Evolutionary conservation across 306 rosid species (phyloP).

Genomic region (Quercus cerris): DNA sequence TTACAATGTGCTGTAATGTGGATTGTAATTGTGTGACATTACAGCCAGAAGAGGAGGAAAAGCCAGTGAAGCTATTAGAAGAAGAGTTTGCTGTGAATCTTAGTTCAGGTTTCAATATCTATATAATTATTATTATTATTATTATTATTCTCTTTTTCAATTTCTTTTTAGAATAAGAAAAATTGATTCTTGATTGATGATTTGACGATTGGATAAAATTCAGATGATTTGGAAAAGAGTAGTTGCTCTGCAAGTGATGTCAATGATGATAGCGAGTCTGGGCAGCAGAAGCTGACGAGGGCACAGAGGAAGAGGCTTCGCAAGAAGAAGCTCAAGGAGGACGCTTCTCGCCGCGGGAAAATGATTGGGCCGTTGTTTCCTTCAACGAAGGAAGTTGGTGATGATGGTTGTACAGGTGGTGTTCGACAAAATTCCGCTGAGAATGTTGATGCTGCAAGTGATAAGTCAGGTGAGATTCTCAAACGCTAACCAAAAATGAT

Average conservation of each 20-base stretch:
- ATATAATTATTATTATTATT: not conserved
- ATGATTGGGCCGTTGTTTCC: constrained; percentile 63
- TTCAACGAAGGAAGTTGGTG: not conserved
- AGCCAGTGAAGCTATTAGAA: constrained; percentile 1
- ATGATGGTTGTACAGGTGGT: not conserved
- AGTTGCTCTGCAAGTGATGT: constrained; percentile 29
- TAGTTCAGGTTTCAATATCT: constrained; percentile 33
- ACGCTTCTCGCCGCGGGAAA: constrained; percentile 43
- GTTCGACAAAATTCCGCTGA: constrained; percentile 43
- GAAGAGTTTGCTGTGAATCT: constrained; percentile 15
- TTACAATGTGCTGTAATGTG: too few relatives aligned
- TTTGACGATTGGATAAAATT: not conserved
- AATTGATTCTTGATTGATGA: not conserved
- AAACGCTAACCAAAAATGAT: too few relatives aligned
- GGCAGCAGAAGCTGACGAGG: constrained; percentile 40
- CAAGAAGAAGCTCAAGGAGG: constrained; percentile 58
- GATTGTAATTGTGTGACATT: not conserved
- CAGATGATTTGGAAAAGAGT: constrained; percentile 19
- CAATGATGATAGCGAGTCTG: constrained; percentile 24
- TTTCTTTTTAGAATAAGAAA: not conserved
- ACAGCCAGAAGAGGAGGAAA: constrained; percentile 22
- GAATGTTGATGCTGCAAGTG: constrained; percentile 4
- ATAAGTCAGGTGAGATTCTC: constrained; percentile 13
- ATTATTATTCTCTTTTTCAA: too few relatives aligned
- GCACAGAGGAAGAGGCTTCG: constrained; percentile 72